Percentiles rank a stretch among this genome's conserved stretches.
phyloP scores from a whole-genome alignment of 345 rosid genomes.

The Dipteronia sinensis region DNA sequence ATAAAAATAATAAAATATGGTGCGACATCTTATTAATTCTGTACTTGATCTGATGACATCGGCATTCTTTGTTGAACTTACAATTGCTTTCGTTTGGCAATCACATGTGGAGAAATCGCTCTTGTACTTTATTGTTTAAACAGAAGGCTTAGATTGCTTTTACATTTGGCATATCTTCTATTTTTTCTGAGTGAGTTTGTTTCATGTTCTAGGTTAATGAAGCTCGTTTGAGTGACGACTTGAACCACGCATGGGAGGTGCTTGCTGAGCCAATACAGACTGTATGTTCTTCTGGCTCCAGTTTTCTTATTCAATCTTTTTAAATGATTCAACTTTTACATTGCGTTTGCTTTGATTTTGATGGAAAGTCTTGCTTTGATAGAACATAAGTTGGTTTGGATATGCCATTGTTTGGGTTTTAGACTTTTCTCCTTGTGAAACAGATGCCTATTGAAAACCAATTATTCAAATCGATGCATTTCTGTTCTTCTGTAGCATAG shows the following conservation, averaged over 20 bases:
- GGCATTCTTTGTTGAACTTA: constrained; percentile 1
- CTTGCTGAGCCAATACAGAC: constrained; percentile 98
- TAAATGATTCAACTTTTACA: background rate
- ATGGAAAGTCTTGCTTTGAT: background rate
- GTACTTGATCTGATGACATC: background rate
- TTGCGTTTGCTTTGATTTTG: background rate
- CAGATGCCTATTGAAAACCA: background rate
- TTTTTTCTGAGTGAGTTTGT: background rate
- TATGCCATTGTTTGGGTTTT: background rate
- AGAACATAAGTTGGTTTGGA: background rate
- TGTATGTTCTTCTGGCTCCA: constrained; percentile 43
- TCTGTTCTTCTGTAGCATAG: background rate
- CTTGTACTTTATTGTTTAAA: background rate
- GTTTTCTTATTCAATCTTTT: background rate
- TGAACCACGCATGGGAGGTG: constrained; percentile 90
- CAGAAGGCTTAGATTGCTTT: constrained; percentile 11
- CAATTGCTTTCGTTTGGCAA: background rate
- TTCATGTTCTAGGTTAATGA: constrained; percentile 66
- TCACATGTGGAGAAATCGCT: constrained; percentile 1
- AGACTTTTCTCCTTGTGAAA: background rate
- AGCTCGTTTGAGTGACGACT: constrained; percentile 71
- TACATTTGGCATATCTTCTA: background rate
- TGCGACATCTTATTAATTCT: background rate
- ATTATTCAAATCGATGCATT: background rate
- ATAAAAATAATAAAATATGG: background rate